These are phyloP conservation scores for Coemansia sp. DNA, from an alignment of 192 early-diverging fungal genomes.

Conservation along the genomic window DNA sequence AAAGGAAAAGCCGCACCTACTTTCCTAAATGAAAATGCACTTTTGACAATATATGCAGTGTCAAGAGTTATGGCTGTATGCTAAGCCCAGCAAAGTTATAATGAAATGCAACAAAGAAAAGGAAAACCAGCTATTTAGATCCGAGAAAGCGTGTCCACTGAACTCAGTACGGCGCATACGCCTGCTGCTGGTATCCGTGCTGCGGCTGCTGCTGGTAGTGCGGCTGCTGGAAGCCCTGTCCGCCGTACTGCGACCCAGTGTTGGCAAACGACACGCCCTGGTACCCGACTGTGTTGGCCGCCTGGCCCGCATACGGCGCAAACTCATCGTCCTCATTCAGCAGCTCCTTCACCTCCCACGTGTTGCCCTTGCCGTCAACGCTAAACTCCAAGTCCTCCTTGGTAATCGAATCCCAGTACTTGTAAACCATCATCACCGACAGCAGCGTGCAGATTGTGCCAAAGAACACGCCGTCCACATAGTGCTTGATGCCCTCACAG, in stretches of 20 bases:
- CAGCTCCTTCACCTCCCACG: conserved; percentile 80
- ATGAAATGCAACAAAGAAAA: conserved; percentile 1
- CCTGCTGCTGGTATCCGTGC: conserved; percentile 16
- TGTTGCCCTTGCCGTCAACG: conserved; percentile 71
- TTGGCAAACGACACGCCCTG: conserved; percentile 53
- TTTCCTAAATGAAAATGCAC: too few relatives aligned
- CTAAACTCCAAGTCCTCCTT: conserved; percentile 97
- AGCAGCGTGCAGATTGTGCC: conserved; percentile 85
- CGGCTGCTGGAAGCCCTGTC: conserved; percentile 30
- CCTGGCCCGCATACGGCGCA: conserved; percentile 50
- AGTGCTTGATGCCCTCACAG: conserved; percentile 89
- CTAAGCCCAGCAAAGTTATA: too few relatives aligned
- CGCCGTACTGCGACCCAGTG: conserved; percentile 24
- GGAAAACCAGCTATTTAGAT: conserved; percentile 3
- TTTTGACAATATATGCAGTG: too few relatives aligned
- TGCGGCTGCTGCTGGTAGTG: conserved; percentile 19
- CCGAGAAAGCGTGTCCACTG: neutral
- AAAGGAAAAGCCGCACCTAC: too few relatives aligned
- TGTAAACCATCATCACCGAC: conserved; percentile 99
- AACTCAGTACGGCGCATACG: conserved; percentile 38
- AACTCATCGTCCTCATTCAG: conserved; percentile 55
- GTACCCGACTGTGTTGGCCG: conserved; percentile 51
- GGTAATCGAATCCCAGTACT: conserved; percentile 99
- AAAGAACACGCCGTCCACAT: conserved; percentile 97
- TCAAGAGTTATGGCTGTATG: too few relatives aligned